A percentile compares a stretch with the other conserved stretches of the same genome.
Conservation (phyloP, 208 protist genomes). For the Spongospora subterranea region DNA sequence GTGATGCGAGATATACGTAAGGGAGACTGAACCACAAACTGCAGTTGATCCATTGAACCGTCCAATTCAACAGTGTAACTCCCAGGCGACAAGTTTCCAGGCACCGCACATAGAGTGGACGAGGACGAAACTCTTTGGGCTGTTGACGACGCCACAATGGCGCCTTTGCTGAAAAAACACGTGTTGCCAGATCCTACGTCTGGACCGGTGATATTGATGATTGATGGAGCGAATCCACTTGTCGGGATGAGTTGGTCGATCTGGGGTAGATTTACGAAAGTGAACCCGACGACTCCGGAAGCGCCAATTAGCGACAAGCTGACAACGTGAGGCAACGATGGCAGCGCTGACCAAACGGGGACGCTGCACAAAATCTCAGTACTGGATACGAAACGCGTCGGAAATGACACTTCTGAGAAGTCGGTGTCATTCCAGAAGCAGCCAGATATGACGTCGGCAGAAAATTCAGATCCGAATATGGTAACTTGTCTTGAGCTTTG, state of each 20-base stretch:
- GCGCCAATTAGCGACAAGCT: neutral
- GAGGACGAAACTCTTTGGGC: neutral
- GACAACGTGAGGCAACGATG: neutral
- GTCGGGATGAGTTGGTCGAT: neutral
- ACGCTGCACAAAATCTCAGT: neutral
- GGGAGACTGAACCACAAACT: neutral
- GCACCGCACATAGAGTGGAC: neutral
- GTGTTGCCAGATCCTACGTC: neutral
- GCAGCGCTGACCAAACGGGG: neutral
- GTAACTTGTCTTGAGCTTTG: neutral
- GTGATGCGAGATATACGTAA: neutral
- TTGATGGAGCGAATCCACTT: neutral
- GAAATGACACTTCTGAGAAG: neutral
- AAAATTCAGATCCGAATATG: neutral
- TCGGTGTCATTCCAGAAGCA: conserved; percentile 15
- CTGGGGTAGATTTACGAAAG: neutral
- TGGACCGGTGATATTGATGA: neutral
- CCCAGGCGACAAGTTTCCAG: neutral
- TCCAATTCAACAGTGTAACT: conserved; percentile 9
- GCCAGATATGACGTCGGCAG: neutral
- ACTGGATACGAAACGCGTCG: neutral
- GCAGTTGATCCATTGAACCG: neutral
- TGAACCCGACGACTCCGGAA: neutral
- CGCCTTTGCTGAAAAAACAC: neutral
- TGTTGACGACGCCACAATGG: neutral